A percentile compares a stretch with the other conserved stretches of the same genome.
Conservation (phyloP, 192 early-diverging fungal genomes). For the Podila minutissima region DNA sequence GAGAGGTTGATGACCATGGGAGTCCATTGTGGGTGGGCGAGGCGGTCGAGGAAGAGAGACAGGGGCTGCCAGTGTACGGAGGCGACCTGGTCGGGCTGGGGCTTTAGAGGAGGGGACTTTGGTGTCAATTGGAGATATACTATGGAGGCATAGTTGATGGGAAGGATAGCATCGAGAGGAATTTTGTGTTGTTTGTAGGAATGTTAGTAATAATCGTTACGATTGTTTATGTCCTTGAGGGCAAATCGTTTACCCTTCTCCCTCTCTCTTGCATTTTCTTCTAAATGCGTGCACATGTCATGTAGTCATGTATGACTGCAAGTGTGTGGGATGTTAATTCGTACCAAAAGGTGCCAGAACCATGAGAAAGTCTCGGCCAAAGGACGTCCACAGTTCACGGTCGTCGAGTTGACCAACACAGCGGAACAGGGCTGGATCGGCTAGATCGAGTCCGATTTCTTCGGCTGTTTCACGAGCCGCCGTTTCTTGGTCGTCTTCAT, state of each 20-base stretch:
- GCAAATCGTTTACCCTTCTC: no score
- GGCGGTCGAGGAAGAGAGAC: slow-evolving; percentile 47
- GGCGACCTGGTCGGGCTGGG: slow-evolving; percentile 51
- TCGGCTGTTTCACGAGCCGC: slow-evolving; percentile 53
- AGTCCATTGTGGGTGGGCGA: slow-evolving; percentile 39
- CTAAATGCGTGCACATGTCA: no score
- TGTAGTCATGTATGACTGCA: no score
- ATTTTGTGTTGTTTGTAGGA: not conserved
- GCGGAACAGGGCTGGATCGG: slow-evolving; percentile 41
- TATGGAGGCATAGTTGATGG: slow-evolving; percentile 1
- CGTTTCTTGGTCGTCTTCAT: slow-evolving; percentile 54
- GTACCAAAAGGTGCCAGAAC: slow-evolving; percentile 55
- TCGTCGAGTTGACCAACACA: slow-evolving; percentile 54
- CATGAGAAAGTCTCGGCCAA: slow-evolving; percentile 54
- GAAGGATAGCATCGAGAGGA: not conserved
- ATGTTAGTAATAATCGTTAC: no score
- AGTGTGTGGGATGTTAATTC: not conserved
- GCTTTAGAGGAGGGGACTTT: slow-evolving; percentile 36
- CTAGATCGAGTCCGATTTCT: slow-evolving; percentile 52
- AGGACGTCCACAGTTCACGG: slow-evolving; percentile 57
- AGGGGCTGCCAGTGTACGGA: slow-evolving; percentile 56
- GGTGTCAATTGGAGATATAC: slow-evolving; percentile 54
- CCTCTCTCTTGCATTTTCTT: no score
- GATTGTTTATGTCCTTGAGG: no score
- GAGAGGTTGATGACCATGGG: slow-evolving; percentile 55